A percentile compares a stretch with the other conserved stretches of the same genome.
These are phyloP conservation scores for Boechera stricta DNA, from an alignment of 345 rosid species.

Conservation along the genomic window DNA sequence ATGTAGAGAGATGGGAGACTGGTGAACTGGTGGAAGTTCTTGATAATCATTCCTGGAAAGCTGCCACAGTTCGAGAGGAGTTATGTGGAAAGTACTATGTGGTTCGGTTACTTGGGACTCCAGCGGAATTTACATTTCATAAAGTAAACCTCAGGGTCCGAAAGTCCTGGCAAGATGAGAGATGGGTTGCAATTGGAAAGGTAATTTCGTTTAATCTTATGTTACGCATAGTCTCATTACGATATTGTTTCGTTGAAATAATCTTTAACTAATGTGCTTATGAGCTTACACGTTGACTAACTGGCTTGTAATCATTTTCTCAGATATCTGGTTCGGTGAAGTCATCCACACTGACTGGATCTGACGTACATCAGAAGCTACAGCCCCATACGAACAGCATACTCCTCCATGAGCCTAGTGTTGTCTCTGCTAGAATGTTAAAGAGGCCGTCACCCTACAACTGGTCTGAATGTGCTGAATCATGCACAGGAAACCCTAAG, in stretches of 20 bases:
- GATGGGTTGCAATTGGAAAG: conserved; percentile 64
- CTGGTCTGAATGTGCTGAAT: conserved; percentile 49
- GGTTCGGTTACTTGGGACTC: conserved; percentile 59
- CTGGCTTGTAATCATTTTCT: conserved; percentile 33
- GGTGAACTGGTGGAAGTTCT: conserved; percentile 73
- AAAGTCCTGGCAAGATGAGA: conserved; percentile 64
- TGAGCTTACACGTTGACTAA: conserved; percentile 32
- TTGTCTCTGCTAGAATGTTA: conserved; percentile 47
- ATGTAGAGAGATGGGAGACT: conserved; percentile 51
- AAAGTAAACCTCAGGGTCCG: conserved; percentile 61
- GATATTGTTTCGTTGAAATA: conserved; percentile 5
- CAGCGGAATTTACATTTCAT: conserved; percentile 45
- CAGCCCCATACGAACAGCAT: conserved; percentile 38
- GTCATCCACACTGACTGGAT: conserved; percentile 42
- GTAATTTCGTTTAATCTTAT: conserved; percentile 28
- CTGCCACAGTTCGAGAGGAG: conserved; percentile 55
- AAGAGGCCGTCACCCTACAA: conserved; percentile 53
- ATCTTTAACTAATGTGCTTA: background rate
- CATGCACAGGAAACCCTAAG: conserved; percentile 51
- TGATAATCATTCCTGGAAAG: conserved; percentile 64
- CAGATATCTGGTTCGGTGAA: conserved; percentile 52
- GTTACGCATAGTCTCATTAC: background rate
- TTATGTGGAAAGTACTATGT: conserved; percentile 43
- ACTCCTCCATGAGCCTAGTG: conserved; percentile 48
- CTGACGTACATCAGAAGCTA: conserved; percentile 40